These are phyloP conservation scores for Sarcocystis neurona DNA, from an alignment of 169 alveolate species.

Conservation along the genomic window DNA sequence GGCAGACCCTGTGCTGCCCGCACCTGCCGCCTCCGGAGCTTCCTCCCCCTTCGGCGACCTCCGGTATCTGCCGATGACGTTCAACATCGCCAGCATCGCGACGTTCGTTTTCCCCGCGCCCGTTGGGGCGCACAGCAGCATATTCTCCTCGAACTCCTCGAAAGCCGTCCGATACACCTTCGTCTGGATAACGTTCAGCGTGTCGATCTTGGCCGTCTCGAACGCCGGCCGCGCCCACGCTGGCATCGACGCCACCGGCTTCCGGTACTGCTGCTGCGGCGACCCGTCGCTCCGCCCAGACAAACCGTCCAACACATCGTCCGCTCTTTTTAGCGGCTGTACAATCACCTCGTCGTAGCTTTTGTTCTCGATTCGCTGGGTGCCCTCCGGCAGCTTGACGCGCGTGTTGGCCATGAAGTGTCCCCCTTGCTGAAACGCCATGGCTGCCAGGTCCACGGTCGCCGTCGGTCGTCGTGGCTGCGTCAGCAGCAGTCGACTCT, in stretches of 20 bases:
- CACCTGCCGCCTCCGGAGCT: no score
- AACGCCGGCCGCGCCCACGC: conserved; percentile 95
- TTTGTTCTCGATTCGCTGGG: conserved; percentile 85
- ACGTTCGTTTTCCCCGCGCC: conserved; percentile 99
- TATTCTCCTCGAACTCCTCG: conserved; percentile 90
- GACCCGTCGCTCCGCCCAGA: no score
- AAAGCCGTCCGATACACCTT: conserved; percentile 93
- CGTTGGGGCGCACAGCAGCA: conserved; percentile 99
- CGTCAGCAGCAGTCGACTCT: conserved; percentile 58
- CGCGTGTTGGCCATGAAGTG: conserved; percentile 88
- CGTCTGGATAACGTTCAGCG: conserved; percentile 94
- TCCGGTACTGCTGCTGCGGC: no score
- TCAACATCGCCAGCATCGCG: conserved; percentile 96
- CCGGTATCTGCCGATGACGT: conserved; percentile 82
- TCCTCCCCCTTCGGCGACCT: neutral
- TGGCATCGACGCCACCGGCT: conserved; percentile 83
- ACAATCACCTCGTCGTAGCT: conserved; percentile 82
- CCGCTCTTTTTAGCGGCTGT: conserved; percentile 75
- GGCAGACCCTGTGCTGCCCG: no score
- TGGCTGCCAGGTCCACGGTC: conserved; percentile 81
- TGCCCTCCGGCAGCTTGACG: conserved; percentile 92
- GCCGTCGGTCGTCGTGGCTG: conserved; percentile 64
- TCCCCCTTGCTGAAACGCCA: conserved; percentile 85
- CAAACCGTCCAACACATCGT: conserved; percentile 35
- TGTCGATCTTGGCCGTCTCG: conserved; percentile 74